Base-by-base conservation (phyloP, 23 red algal species). In the Cyanidioschyzon merolae region DNA sequence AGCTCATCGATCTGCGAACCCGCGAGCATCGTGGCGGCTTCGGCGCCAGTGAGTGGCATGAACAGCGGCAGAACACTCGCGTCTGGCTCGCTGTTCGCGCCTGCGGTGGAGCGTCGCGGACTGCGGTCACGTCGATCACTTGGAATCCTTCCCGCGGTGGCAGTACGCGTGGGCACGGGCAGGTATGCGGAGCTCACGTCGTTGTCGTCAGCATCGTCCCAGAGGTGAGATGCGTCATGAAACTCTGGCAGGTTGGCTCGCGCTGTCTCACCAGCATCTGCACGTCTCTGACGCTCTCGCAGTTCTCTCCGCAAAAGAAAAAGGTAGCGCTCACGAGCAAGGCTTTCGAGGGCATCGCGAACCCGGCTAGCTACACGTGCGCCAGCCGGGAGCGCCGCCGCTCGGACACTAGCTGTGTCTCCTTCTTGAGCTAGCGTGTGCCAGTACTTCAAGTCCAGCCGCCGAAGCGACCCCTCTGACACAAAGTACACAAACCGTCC, bases 361-460 rank as follows among this genome's bases (percentile, higher is more conserved):
- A 54, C 45, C 7, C 45, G 45, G 45, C 45, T 54, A 7, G 45
- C 45, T 54, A 54, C 45, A 15, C 45, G 45, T 21, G 45, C 45
- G 21, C 45, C 21, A 21, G 45, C 45, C 21, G 45, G 12, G 45
- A 7, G 45, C 45, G 45, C 7, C 12, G 45, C 21, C 21, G 45
- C 45, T 21, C 45, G 7, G 21, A 21, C 21, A 21, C 45, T 21
- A 54, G 12, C 45, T 21, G 45, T 54, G 45, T 21, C 21, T 21
- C 12, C 45, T 21, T 54, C 12, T 21, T 54, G 45, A 7, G 45
- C 45, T 21, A 32, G 63, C 29, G 29, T 3, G 29, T 27, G 63
- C 63, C 63, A 71, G n/a, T 71, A 12, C 32, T 35, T 25, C 63
- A 71, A 71, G 30, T 71, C 63, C 63, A 71, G 63, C 12, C 63